These are phyloP conservation scores for Chlorociboria aeruginascens DNA, from an alignment of 495 filamentous ascomycete species.

Conservation along the genomic window DNA sequence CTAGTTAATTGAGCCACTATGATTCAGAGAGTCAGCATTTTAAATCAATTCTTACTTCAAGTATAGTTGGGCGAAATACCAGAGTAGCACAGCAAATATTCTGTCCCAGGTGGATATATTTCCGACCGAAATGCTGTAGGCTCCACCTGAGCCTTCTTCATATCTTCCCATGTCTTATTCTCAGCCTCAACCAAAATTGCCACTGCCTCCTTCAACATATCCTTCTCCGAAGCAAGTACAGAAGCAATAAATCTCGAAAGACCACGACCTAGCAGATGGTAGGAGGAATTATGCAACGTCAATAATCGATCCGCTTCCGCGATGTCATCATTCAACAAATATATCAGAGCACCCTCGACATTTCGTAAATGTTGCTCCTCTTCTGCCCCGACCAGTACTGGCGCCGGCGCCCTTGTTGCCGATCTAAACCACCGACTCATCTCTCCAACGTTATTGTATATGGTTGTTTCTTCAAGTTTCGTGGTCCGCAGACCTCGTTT, in stretches of 20 bases:
- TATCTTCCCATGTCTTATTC: constrained; percentile 61
- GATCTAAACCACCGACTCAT: constrained; percentile 18
- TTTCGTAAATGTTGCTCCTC: constrained; percentile 25
- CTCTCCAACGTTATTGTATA: constrained; percentile 1
- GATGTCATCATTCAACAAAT: constrained; percentile 92
- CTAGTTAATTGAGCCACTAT: constrained; percentile 80
- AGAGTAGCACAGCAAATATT: constrained; percentile 58
- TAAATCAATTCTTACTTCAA: background rate
- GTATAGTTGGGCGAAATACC: constrained; percentile 1
- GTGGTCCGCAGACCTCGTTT: constrained; percentile 2
- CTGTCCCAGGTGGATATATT: constrained; percentile 72
- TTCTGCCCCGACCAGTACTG: constrained; percentile 10
- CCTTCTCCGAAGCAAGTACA: constrained; percentile 85
- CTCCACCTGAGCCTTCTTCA: constrained; percentile 57
- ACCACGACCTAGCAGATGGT: constrained; percentile 76
- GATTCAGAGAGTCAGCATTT: constrained; percentile 18
- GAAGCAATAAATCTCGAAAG: constrained; percentile 76
- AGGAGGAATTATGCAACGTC: constrained; percentile 66
- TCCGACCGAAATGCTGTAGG: constrained; percentile 21
- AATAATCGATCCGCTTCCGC: constrained; percentile 70
- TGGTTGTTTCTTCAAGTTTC: background rate
- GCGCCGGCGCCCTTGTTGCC: constrained; percentile 3
- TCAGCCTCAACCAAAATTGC: constrained; percentile 69
- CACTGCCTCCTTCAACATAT: constrained; percentile 81
- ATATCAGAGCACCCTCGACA: constrained; percentile 31